These are phyloP conservation scores for Starmerella etchellsii DNA, from an alignment of 805 yeast species.

Conservation along the genomic window DNA sequence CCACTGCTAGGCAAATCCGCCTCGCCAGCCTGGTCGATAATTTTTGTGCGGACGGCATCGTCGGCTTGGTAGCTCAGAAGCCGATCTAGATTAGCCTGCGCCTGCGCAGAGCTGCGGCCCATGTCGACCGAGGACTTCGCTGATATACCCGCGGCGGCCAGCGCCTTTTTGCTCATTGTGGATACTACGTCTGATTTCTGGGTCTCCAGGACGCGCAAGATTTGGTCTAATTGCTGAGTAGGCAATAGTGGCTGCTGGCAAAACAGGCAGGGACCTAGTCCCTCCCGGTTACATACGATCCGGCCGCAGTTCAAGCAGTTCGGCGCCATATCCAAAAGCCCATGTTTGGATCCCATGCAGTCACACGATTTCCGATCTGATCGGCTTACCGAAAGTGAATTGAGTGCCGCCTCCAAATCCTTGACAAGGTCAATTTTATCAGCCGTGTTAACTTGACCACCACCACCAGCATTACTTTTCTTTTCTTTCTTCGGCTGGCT, in stretches of 20 bases:
- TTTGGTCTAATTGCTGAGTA: slow-evolving; percentile 46
- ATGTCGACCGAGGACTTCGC: slow-evolving; percentile 6
- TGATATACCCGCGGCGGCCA: slow-evolving; percentile 29
- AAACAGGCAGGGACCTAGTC: slow-evolving; percentile 75
- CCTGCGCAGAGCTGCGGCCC: slow-evolving; percentile 30
- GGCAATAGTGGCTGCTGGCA: slow-evolving; percentile 62
- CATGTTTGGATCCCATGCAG: slow-evolving; percentile 82
- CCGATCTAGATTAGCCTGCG: slow-evolving; percentile 61
- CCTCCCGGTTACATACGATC: slow-evolving; percentile 81
- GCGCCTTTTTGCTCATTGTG: slow-evolving; percentile 28
- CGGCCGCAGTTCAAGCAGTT: slow-evolving; percentile 92
- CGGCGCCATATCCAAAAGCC: slow-evolving; percentile 79
- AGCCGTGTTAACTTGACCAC: slow-evolving; percentile 5
- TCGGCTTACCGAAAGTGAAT: slow-evolving; percentile 36
- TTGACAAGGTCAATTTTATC: slow-evolving; percentile 43
- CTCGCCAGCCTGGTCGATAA: slow-evolving; percentile 88
- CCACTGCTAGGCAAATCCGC: slow-evolving; percentile 50
- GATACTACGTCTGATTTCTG: slow-evolving; percentile 36
- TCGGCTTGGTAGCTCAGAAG: slow-evolving; percentile 70
- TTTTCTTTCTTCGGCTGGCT: not conserved
- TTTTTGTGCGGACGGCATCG: slow-evolving; percentile 78
- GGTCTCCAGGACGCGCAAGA: slow-evolving; percentile 40
- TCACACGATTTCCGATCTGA: slow-evolving; percentile 41
- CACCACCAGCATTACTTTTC: too few relatives aligned
- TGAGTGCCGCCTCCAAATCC: slow-evolving; percentile 53